Evolutionary conservation across 1,284 basidiomycete genomes (phyloP), one percentile per base, ranked within the genome.

Genomic region (Puccinia triticina): DNA sequence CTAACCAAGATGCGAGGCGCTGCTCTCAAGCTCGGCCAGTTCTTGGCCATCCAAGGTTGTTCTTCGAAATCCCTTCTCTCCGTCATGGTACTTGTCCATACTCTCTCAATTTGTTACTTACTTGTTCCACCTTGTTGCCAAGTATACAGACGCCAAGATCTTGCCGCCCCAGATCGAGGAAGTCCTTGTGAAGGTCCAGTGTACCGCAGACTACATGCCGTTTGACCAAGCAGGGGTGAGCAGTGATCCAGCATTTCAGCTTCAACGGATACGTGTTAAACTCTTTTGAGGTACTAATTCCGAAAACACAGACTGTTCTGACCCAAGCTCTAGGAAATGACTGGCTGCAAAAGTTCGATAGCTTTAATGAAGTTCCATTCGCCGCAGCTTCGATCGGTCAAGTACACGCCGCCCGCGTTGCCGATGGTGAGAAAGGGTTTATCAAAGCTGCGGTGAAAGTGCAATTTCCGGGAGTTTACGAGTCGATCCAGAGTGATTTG

Each of bases 141-240:
- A 32, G 26, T 26, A 46, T 14, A 23, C 40, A 80, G 78, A 98
- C 87, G 93, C 94, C 5, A 92, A 95, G 85, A 89, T 93, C 83
- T 89, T 99, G 0, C 94, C 96, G 0, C 91, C 93, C 0, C 94
- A 98, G 85, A 89, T 98, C 11, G 95, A 98, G 86, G 90, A 91
- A 82, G 93, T 99, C 46, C 91, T 99, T 85, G 90, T 94, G 67
- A 90, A 93, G 59, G 95, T 99, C 0, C 96, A 99, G 87, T 94
- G 96, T 85, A 92, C 92, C 85, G 97, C 97, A 0, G 94, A 99
- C 87, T 98, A 98, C 87, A 99, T 99, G 96, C 97, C 96, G 0
- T 92, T 95, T 84, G 96, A 93, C 93, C 97, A 99, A 87, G 93
- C 98, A 91, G 93, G 96, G 66, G 69, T 73, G 46, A 73, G 64